phyloP scores from a whole-genome alignment of 768 basidiomycete species.

The Exidia glandulosa region DNA sequence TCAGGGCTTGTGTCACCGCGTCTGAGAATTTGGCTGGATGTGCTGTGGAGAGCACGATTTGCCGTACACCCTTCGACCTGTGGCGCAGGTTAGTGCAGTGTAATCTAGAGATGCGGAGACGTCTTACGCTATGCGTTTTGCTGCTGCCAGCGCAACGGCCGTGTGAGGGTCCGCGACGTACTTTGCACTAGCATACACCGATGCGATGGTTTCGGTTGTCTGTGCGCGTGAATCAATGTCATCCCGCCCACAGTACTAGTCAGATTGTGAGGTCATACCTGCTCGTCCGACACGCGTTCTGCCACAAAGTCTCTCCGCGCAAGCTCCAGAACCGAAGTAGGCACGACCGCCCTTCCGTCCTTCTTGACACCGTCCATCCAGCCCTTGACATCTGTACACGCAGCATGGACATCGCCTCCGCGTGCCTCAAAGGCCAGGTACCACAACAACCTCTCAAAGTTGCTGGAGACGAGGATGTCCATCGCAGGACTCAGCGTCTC shows the following conservation, averaged over 20 bases:
- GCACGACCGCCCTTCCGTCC: conserved; percentile 66
- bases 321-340: conserved; percentile 50
- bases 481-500: conserved; percentile 96
- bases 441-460: conserved; percentile 94
- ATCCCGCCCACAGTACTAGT: not conserved
- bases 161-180: conserved; percentile 96
- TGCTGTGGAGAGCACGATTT: conserved; percentile 85
- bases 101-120: not conserved
- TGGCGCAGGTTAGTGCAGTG: not conserved
- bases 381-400: conserved; percentile 50
- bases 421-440: conserved; percentile 76
- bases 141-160: conserved; percentile 80
- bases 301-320: conserved; percentile 83
- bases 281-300: conserved; percentile 70
- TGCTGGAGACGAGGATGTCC: conserved; percentile 96
- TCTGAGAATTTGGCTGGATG: conserved; percentile 97
- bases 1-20: conserved; percentile 76
- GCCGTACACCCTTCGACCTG: conserved; percentile 41
- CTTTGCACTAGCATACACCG: conserved; percentile 44
- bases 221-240: conserved; percentile 18
- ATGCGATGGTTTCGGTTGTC: conserved; percentile 78
- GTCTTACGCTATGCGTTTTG: conserved; percentile 42
- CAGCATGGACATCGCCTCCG: conserved; percentile 27
- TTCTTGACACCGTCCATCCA: conserved; percentile 88
- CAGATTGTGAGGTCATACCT: conserved; percentile 43